A percentile compares a stretch with the other conserved stretches of the same genome.
These are phyloP conservation scores for Dendrobium catenatum DNA, from an alignment of 106 monocot species.

Conservation along the genomic window DNA sequence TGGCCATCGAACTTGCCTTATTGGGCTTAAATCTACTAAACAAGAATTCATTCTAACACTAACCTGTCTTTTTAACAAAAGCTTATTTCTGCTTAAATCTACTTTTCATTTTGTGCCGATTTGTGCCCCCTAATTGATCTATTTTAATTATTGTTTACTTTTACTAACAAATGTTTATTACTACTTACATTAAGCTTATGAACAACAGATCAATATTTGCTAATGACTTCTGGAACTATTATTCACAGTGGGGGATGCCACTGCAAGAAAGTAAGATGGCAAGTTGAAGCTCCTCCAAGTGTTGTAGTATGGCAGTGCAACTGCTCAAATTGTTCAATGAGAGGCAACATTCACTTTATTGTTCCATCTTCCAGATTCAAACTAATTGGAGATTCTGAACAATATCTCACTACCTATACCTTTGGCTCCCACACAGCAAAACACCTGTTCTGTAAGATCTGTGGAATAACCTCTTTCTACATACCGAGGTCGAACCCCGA, in stretches of 20 bases:
- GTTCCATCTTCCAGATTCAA: slow-evolving; percentile 75
- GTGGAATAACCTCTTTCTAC: slow-evolving; percentile 94
- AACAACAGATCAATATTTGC: neutral
- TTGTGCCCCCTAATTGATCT: too few relatives aligned
- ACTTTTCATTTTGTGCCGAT: too few relatives aligned
- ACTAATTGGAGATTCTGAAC: slow-evolving; percentile 45
- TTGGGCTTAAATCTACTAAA: too few relatives aligned
- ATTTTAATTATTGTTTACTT: neutral
- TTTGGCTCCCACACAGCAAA: slow-evolving; percentile 88
- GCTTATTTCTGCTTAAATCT: too few relatives aligned
- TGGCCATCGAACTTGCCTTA: too few relatives aligned
- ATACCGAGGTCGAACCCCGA: slow-evolving; percentile 84
- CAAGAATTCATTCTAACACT: too few relatives aligned
- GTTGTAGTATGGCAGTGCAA: slow-evolving; percentile 76
- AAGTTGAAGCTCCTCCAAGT: slow-evolving; percentile 61
- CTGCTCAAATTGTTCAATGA: slow-evolving; percentile 85
- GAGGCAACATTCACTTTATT: slow-evolving; percentile 78
- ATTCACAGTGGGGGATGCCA: slow-evolving; percentile 85
- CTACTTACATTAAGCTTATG: neutral
- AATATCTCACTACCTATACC: slow-evolving; percentile 75
- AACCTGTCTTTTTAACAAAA: too few relatives aligned
- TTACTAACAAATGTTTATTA: neutral
- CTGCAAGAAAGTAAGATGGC: slow-evolving; percentile 71
- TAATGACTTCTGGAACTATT: slow-evolving; percentile 23
- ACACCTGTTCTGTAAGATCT: slow-evolving; percentile 82